phyloP scores from a whole-genome alignment of 2,329 filamentous ascomycete genomes.

The Monosporascus sp. region DNA sequence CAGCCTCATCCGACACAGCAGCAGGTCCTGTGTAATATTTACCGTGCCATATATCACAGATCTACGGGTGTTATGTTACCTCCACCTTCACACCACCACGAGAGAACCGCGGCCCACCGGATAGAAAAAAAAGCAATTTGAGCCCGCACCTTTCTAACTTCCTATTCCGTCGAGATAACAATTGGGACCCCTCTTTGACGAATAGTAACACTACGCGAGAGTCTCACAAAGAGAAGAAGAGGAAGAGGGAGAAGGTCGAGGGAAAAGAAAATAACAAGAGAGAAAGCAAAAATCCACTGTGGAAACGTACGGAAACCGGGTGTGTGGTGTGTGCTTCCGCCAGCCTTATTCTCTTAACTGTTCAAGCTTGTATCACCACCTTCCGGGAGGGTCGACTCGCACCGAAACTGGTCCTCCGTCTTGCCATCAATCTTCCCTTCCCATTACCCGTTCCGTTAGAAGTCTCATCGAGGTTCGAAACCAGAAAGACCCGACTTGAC shows the following conservation, averaged over 20 bases:
- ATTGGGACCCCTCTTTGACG: not conserved
- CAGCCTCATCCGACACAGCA: too few relatives aligned
- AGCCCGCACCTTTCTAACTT: not conserved
- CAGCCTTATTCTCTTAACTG: not conserved
- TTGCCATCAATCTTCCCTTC: conserved; percentile 16
- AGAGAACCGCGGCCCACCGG: too few relatives aligned
- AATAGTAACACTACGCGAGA: too few relatives aligned
- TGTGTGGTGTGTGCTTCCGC: conserved; percentile 9
- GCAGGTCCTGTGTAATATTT: too few relatives aligned
- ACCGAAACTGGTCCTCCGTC: conserved; percentile 11
- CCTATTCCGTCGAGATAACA: not conserved
- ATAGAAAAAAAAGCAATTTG: not conserved
- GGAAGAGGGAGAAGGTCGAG: too few relatives aligned
- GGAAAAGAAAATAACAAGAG: too few relatives aligned
- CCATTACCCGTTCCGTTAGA: conserved; percentile 18
- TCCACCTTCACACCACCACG: too few relatives aligned
- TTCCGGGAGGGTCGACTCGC: conserved; percentile 15
- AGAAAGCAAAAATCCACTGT: too few relatives aligned
- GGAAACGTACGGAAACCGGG: not conserved
- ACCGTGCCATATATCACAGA: too few relatives aligned
- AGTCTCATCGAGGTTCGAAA: conserved; percentile 4
- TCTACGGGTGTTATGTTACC: too few relatives aligned
- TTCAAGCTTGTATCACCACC: conserved; percentile 15
- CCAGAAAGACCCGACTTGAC: not conserved
- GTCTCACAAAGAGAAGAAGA: too few relatives aligned